Conservation (phyloP, 1,139 yeast species). For the Zygosaccharomyces sapae region DNA sequence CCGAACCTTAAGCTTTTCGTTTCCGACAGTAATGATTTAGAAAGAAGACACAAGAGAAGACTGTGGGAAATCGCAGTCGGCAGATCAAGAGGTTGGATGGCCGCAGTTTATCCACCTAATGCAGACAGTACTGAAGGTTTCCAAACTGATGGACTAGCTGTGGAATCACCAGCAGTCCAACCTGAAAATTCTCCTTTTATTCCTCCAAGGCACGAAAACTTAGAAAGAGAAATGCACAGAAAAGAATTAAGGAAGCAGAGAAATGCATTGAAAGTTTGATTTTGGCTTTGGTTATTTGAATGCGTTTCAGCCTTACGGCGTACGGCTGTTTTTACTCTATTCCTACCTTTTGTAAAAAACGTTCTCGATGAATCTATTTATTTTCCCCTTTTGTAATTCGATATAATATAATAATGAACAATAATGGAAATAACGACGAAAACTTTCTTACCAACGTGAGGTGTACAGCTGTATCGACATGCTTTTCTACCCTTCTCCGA, state of each 20-base stretch:
- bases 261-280: neutral
- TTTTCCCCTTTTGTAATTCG: too few species aligned
- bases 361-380: too few species aligned
- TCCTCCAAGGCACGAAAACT: conserved; percentile 1
- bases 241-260: conserved; percentile 1
- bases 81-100: conserved; percentile 74
- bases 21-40: conserved; percentile 56
- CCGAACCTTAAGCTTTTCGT: conserved; percentile 40
- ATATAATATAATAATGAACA: too few species aligned
- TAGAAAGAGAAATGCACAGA: conserved; percentile 5
- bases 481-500: too few species aligned
- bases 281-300: neutral
- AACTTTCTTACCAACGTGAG: too few species aligned
- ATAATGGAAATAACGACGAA: too few species aligned
- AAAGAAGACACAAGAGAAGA: conserved; percentile 62
- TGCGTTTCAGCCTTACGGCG: neutral
- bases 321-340: too few species aligned
- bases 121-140: neutral
- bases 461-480: too few species aligned
- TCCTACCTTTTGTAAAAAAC: too few species aligned
- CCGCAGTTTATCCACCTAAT: conserved; percentile 15
- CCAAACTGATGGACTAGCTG: neutral
- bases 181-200: conserved; percentile 3
- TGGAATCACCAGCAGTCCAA: conserved; percentile 3
- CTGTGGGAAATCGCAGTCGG: conserved; percentile 81